Percentiles rank a stretch among this genome's conserved stretches.
These are phyloP conservation scores for Kentomonas sorsogonicus DNA, from an alignment of 208 protist species.

Conservation along the genomic window DNA sequence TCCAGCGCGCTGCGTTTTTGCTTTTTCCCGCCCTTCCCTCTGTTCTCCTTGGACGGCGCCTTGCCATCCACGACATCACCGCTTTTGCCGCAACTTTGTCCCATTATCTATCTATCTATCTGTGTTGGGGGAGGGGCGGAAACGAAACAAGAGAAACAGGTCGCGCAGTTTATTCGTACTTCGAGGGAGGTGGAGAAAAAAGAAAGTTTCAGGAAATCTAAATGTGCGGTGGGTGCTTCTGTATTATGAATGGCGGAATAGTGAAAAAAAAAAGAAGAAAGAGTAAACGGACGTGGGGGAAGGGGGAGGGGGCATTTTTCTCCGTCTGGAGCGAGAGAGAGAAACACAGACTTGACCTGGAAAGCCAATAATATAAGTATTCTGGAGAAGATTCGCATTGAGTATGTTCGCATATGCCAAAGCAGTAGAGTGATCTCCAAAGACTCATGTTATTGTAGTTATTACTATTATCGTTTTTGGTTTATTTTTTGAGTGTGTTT, in stretches of 20 bases:
- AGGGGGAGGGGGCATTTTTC: background rate
- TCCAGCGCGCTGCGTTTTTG: conserved; percentile 8
- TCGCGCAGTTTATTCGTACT: too few relatives aligned
- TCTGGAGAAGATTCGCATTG: too few relatives aligned
- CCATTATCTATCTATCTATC: conserved; percentile 16
- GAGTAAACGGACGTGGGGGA: background rate
- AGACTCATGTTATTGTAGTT: too few relatives aligned
- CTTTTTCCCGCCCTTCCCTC: conserved; percentile 15
- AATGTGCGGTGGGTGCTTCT: too few relatives aligned
- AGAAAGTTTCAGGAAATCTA: background rate
- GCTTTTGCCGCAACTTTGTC: conserved; percentile 31
- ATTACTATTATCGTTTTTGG: too few relatives aligned
- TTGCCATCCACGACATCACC: conserved; percentile 21
- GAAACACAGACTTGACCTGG: background rate
- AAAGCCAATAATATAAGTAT: too few relatives aligned
- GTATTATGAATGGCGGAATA: too few relatives aligned
- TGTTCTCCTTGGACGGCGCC: conserved; percentile 11
- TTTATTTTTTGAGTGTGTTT: background rate
- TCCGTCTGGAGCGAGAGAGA: background rate
- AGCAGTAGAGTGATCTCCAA: too few relatives aligned
- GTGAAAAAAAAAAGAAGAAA: background rate
- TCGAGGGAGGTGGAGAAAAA: too few relatives aligned
- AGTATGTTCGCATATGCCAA: too few relatives aligned
- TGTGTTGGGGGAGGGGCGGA: too few relatives aligned
- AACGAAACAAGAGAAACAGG: too few relatives aligned